Conservation (phyloP, 345 rosid species). For the Eucalyptus polybractea region DNA sequence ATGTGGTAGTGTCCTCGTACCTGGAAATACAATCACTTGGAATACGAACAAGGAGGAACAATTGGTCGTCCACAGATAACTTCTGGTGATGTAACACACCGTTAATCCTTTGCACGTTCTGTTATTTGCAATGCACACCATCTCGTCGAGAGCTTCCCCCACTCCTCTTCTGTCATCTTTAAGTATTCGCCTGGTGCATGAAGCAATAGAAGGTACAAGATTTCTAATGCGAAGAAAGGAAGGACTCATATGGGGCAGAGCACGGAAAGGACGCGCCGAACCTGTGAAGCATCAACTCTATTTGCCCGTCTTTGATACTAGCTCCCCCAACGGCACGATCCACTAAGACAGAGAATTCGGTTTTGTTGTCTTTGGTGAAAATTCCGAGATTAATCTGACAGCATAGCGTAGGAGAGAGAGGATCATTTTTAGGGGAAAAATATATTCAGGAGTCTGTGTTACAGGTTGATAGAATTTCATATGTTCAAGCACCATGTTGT, state of each 20-base stretch:
- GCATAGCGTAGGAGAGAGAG: background rate
- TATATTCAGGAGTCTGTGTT: background rate
- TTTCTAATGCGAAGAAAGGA: background rate
- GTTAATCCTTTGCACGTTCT: slow-evolving; percentile 48
- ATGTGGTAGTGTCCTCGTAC: slow-evolving; percentile 68
- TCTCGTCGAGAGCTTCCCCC: slow-evolving; percentile 55
- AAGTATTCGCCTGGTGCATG: slow-evolving; percentile 27
- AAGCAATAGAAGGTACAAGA: background rate
- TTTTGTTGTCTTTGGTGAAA: slow-evolving; percentile 38
- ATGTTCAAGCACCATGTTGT: background rate
- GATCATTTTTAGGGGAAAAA: background rate
- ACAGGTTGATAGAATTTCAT: background rate
- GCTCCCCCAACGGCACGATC: slow-evolving; percentile 83
- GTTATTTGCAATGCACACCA: slow-evolving; percentile 17
- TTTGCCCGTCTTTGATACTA: slow-evolving; percentile 66
- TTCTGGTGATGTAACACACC: slow-evolving; percentile 10
- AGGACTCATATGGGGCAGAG: background rate
- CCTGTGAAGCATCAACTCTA: slow-evolving; percentile 96
- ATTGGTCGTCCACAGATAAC: background rate
- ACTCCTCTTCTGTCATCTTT: slow-evolving; percentile 60
- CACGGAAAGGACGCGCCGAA: background rate
- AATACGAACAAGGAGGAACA: background rate
- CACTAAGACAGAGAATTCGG: slow-evolving; percentile 73
- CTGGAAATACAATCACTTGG: slow-evolving; percentile 6
- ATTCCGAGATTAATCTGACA: slow-evolving; percentile 69